phyloP scores from a whole-genome alignment of 768 basidiomycete genomes.

The Phlegmacium glaucopus region DNA sequence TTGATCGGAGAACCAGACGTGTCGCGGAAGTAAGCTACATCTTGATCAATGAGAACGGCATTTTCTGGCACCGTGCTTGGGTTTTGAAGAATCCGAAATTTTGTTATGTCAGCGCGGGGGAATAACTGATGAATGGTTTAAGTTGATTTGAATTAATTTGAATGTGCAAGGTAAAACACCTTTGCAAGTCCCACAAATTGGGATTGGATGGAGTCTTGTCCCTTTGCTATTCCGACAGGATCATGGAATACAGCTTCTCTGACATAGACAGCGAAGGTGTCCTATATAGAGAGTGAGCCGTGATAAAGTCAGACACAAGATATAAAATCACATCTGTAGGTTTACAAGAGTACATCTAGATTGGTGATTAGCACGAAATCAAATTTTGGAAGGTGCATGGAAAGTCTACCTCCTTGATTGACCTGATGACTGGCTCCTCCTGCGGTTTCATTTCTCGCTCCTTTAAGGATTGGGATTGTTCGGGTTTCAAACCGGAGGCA shows the following conservation, averaged over 20 bases:
- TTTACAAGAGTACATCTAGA: conserved; percentile 37
- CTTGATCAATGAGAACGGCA: conserved; percentile 43
- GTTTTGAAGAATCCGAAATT: conserved; percentile 38
- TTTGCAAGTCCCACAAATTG: conserved; percentile 45
- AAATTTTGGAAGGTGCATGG: conserved; percentile 3
- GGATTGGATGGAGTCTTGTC: conserved; percentile 34
- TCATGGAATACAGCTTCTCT: conserved; percentile 42
- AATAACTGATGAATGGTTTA: conserved; percentile 30
- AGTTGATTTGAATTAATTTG: background rate
- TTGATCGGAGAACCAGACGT: conserved; percentile 38
- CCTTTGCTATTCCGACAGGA: conserved; percentile 42
- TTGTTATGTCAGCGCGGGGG: conserved; percentile 38
- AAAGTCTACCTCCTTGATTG: conserved; percentile 43
- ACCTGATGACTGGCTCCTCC: conserved; percentile 34
- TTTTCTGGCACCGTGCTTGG: conserved; percentile 33
- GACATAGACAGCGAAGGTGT: conserved; percentile 40
- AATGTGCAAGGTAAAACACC: conserved; percentile 15
- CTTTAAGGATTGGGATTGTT: conserved; percentile 32
- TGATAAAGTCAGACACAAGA: background rate
- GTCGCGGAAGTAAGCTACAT: conserved; percentile 42
- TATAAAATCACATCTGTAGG: conserved; percentile 28
- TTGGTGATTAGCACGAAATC: background rate
- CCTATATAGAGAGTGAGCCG: conserved; percentile 17
- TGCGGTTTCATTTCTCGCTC: conserved; percentile 32
- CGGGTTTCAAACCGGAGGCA: conserved; percentile 36